Conservation (phyloP, 257 asterid genomes). For the Apocynum venetum region DNA sequence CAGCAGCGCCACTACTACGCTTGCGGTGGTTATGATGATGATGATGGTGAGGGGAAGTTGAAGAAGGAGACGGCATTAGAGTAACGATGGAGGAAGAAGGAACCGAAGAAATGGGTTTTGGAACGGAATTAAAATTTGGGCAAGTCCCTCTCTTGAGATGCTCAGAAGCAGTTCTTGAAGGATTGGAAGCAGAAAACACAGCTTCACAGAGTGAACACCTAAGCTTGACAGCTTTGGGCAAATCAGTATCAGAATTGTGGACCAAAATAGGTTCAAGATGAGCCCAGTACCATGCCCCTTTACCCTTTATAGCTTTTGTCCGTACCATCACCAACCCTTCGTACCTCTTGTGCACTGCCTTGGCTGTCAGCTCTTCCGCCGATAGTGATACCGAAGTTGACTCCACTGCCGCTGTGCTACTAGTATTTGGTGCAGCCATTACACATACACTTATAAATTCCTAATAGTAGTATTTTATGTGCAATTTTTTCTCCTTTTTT, state of each 20-base stretch:
- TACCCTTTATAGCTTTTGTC: constrained; percentile 87
- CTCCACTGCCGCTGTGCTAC: constrained; percentile 34
- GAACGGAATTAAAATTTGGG: constrained; percentile 67
- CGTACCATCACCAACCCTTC: constrained; percentile 80
- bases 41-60: constrained; percentile 14
- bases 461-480: neutral
- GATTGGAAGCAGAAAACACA: constrained; percentile 94
- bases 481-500: constrained; percentile 3
- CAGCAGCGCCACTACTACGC: constrained; percentile 23
- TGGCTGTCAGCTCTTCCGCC: constrained; percentile 65
- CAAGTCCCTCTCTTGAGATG: constrained; percentile 94
- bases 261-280: constrained; percentile 92
- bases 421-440: constrained; percentile 52
- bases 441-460: neutral
- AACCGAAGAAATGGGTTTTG: constrained; percentile 66
- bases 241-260: constrained; percentile 62
- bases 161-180: constrained; percentile 96
- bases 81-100: constrained; percentile 34
- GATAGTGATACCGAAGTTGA: constrained; percentile 22
- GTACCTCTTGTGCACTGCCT: constrained; percentile 81
- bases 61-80: constrained; percentile 18
- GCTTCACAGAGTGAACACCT: constrained; percentile 87
- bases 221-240: constrained; percentile 90
- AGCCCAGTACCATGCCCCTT: constrained; percentile 99
- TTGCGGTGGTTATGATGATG: constrained; percentile 44